Base-by-base conservation (phyloP, 192 early-diverging fungal genomes). In the Podila minutissima region DNA sequence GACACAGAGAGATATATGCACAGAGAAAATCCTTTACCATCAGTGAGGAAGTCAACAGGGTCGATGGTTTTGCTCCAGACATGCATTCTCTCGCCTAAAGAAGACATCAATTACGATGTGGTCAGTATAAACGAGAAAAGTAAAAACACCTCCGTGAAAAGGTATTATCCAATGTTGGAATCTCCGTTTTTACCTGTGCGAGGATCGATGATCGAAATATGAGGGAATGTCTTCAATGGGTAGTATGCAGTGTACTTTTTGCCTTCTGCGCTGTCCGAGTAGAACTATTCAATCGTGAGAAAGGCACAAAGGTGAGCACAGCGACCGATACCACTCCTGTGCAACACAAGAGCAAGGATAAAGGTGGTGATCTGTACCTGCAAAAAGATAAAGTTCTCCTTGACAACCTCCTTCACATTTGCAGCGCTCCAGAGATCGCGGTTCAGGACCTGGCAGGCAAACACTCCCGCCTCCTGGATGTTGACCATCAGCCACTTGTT, bases 341-440 rank as follows among this genome's bases (percentile, higher is more conserved):
- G 24, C n/a, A 66, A 37, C 24, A 65, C 15, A 31, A 13, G 24
- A 35, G 26, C 49, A 26, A 22, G 22, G n/a, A 59, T 17, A 51
- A 50, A 32, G 13, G 12, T 5, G 13, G 12, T 1, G 35, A n/a
- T 13, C 15, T 64, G 61, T 85, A 93, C 91, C 83, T 97, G 94
- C 24, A 96, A 74, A 76, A 99, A 98, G 32, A 96, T 70, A 90
- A 98, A 98, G 67, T 92, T 85, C 59, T 89, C 91, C 35, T 82
- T 82, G 57, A 99, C 86, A 12, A 95, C 65, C 10, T 95, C 92
- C 79, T 95, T 92, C 8, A 98, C 93, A 17, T 83, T 76, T 22
- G 72, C 33, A 59, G 95, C 86, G 33, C 92, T 97, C 97, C 96
- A 99, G 58, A 98, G 86, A 86, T 99, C 97, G 64, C 97, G 92